Percentiles rank a stretch among this genome's conserved stretches.
Evolutionary conservation across 345 rosid species (phyloP).

Genomic region (Lepidium aucheri): DNA sequence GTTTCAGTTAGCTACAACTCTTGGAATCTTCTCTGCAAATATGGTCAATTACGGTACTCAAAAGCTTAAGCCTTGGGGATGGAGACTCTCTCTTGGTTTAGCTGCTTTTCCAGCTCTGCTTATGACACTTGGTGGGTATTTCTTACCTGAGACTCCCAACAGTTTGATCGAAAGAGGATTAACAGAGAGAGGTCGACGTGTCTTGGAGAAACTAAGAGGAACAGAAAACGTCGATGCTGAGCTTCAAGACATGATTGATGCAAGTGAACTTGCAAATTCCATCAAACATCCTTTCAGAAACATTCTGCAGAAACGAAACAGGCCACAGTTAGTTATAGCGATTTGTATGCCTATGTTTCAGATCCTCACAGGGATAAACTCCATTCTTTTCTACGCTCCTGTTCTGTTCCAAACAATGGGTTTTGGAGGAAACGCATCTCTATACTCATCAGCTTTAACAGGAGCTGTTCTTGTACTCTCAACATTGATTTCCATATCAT

Average conservation of each 20-base stretch:
- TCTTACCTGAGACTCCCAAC: slow-evolving; percentile 86
- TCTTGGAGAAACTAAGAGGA: slow-evolving; percentile 71
- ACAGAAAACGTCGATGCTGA: slow-evolving; percentile 63
- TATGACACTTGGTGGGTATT: slow-evolving; percentile 73
- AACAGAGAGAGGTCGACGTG: slow-evolving; percentile 47
- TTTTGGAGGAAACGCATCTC: slow-evolving; percentile 66
- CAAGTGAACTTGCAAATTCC: slow-evolving; percentile 76
- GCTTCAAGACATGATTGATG: slow-evolving; percentile 80
- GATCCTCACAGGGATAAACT: slow-evolving; percentile 89
- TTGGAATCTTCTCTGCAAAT: slow-evolving; percentile 81
- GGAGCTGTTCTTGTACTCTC: slow-evolving; percentile 89
- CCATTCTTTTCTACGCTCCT: slow-evolving; percentile 91
- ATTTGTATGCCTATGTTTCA: slow-evolving; percentile 78
- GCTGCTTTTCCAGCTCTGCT: slow-evolving; percentile 76
- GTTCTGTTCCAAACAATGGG: slow-evolving; percentile 91
- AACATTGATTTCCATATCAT: slow-evolving; percentile 65
- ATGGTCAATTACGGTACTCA: slow-evolving; percentile 89
- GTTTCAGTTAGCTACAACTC: slow-evolving; percentile 92
- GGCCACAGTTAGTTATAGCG: slow-evolving; percentile 83
- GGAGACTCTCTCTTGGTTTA: slow-evolving; percentile 93
- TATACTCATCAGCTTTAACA: slow-evolving; percentile 85
- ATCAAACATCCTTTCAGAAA: slow-evolving; percentile 81
- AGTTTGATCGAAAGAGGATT: slow-evolving; percentile 69
- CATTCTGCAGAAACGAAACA: slow-evolving; percentile 58
- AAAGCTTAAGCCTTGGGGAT: slow-evolving; percentile 77